A percentile compares a stretch with the other conserved stretches of the same genome.
Evolutionary conservation across 768 basidiomycete species (phyloP).

Genomic region (Strobilomyces confusus): DNA sequence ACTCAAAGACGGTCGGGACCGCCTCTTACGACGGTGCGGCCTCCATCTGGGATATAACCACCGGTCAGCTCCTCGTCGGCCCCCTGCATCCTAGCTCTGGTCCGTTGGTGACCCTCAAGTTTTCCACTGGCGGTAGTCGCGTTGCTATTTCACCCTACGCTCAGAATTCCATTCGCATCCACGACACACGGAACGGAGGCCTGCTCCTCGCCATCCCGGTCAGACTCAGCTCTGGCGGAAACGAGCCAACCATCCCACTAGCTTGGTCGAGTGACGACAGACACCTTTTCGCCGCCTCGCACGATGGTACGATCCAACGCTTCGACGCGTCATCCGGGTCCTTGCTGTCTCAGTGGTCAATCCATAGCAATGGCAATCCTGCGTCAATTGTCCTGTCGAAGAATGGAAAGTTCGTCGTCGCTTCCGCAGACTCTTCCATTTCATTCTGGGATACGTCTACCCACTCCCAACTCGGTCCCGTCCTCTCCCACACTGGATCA

Average conservation of each 20-base stretch:
- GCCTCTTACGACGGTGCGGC: conserved; percentile 12
- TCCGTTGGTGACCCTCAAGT: conserved; percentile 10
- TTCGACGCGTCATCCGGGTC: conserved; percentile 12
- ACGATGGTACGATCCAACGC: conserved; percentile 6
- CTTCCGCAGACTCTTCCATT: conserved; percentile 4
- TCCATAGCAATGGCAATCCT: neutral
- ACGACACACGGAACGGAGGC: conserved; percentile 4
- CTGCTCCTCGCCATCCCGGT: conserved; percentile 8
- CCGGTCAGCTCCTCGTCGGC: conserved; percentile 9
- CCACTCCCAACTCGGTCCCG: conserved; percentile 6
- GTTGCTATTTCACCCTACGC: conserved; percentile 5
- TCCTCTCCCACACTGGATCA: conserved; percentile 1
- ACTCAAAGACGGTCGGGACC: conserved; percentile 9
- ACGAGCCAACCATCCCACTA: conserved; percentile 11
- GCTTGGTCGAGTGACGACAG: conserved; percentile 17
- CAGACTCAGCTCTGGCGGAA: conserved; percentile 11
- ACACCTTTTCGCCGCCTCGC: conserved; percentile 8
- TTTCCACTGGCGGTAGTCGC: conserved; percentile 5
- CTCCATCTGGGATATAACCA: conserved; percentile 12
- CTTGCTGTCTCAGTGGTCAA: conserved; percentile 11
- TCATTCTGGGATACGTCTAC: conserved; percentile 16
- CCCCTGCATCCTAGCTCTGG: conserved; percentile 1
- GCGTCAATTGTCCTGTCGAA: conserved; percentile 12
- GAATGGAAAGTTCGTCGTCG: conserved; percentile 11
- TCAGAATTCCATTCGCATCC: conserved; percentile 11